These are phyloP conservation scores for Diaporthe sp. DNA, from an alignment of 2,329 filamentous ascomycete genomes.

Conservation along the genomic window DNA sequence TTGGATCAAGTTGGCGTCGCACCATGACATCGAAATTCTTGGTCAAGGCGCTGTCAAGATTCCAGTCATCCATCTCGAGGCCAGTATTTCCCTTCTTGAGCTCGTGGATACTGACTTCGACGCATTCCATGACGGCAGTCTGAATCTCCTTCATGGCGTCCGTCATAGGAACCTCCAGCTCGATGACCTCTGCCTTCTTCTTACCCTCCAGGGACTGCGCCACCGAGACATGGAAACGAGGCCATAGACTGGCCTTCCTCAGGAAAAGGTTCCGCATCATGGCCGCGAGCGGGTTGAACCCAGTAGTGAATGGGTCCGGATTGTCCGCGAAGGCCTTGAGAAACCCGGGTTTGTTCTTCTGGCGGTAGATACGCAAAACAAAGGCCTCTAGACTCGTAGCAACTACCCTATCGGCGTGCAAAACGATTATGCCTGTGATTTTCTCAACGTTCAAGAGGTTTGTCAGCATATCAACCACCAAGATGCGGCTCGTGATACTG, in stretches of 20 bases:
- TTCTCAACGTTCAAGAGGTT: constrained; percentile 83
- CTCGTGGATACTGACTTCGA: constrained; percentile 94
- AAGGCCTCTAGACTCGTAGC: constrained; percentile 95
- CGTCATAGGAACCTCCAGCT: constrained; percentile 96
- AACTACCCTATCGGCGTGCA: constrained; percentile 89
- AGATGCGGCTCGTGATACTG: constrained; percentile 94
- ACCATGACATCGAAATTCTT: constrained; percentile 93
- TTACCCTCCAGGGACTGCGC: constrained; percentile 91
- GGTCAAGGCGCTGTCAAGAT: constrained; percentile 90
- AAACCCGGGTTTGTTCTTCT: constrained; percentile 94
- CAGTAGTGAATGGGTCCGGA: constrained; percentile 89
- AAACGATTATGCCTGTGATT: constrained; percentile 86
- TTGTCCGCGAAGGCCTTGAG: constrained; percentile 96
- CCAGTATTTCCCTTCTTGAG: constrained; percentile 92
- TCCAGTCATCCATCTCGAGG: constrained; percentile 97
- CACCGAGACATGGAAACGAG: constrained; percentile 92
- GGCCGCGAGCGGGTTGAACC: constrained; percentile 88
- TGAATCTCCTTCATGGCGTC: constrained; percentile 94
- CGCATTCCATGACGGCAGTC: constrained; percentile 93
- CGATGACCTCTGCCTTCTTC: constrained; percentile 95
- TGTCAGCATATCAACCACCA: constrained; percentile 95
- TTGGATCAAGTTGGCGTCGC: constrained; percentile 90
- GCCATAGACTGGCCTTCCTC: constrained; percentile 90
- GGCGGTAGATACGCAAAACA: constrained; percentile 91
- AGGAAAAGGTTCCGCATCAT: constrained; percentile 96